Evolutionary conservation across 768 basidiomycete species (phyloP).

Genomic region (Mycena latifolia): DNA sequence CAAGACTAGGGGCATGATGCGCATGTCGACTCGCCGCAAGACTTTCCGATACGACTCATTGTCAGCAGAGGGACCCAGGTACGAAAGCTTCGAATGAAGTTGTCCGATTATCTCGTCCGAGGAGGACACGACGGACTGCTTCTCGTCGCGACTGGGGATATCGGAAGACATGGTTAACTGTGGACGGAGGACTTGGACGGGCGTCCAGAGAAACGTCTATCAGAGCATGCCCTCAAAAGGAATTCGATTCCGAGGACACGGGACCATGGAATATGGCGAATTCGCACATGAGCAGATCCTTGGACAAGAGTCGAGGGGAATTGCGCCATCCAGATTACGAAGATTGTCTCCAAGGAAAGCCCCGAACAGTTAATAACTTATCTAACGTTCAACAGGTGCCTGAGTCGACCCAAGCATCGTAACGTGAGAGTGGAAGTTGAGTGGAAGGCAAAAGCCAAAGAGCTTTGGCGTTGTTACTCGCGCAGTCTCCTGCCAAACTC

Average conservation of each 20-base stretch:
- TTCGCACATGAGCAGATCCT: neutral
- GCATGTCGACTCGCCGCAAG: conserved; percentile 27
- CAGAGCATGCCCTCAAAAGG: conserved; percentile 4
- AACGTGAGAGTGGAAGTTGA: too few species aligned
- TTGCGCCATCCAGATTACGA: conserved; percentile 19
- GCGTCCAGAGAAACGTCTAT: neutral
- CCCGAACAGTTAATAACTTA: too few species aligned
- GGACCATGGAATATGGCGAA: conserved; percentile 19
- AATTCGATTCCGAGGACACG: conserved; percentile 12
- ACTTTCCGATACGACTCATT: conserved; percentile 24
- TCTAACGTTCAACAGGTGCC: too few species aligned
- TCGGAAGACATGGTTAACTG: conserved; percentile 7
- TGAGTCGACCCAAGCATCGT: too few species aligned
- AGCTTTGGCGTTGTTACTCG: too few species aligned
- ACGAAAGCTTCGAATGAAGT: conserved; percentile 15
- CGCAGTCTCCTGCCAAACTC: too few species aligned
- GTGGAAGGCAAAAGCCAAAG: too few species aligned
- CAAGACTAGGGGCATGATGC: conserved; percentile 25
- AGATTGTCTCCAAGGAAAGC: too few species aligned
- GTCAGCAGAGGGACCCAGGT: conserved; percentile 10
- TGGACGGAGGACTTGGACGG: neutral
- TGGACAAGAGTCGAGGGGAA: neutral
- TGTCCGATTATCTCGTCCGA: conserved; percentile 19
- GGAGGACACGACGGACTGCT: conserved; percentile 10
- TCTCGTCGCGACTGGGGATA: conserved; percentile 21